Evolutionary conservation across 441 rosid genomes (phyloP).

Genomic region (Corymbia citriodora): DNA sequence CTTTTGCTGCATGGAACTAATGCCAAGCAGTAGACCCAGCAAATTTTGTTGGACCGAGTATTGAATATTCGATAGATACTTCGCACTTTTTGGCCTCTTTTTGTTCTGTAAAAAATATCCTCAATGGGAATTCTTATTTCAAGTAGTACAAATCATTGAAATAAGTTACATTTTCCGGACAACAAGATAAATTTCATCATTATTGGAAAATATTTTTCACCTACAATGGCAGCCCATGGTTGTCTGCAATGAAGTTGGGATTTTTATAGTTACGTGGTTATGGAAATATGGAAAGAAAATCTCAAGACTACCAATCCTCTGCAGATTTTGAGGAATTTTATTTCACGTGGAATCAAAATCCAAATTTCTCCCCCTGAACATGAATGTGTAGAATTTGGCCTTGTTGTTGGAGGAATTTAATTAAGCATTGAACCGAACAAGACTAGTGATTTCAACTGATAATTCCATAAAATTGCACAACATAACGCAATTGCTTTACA

Average conservation of each 20-base stretch:
- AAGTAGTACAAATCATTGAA: neutral
- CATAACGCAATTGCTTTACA: neutral
- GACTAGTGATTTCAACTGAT: neutral
- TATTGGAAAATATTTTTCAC: neutral
- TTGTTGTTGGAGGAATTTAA: neutral
- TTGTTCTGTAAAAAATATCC: neutral
- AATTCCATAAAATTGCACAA: neutral
- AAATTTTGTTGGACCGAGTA: neutral
- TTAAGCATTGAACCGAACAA: neutral
- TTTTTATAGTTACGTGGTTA: rapidly evolving
- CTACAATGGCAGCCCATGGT: rapidly evolving
- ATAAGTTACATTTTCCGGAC: neutral
- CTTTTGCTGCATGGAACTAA: rapidly evolving
- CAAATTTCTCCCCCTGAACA: neutral
- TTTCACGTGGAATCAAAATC: rapidly evolving
- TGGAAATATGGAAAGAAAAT: neutral
- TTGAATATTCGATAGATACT: neutral
- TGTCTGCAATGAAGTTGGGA: rapidly evolving
- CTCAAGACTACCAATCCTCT: rapidly evolving
- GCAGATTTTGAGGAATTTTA: neutral
- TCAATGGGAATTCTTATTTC: neutral
- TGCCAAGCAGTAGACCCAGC: neutral
- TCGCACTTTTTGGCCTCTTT: too few species aligned
- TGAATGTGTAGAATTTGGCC: neutral
- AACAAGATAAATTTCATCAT: neutral